A percentile compares a stretch with the other conserved stretches of the same genome.
phyloP scores from a whole-genome alignment of 2,329 filamentous ascomycete species.

The Xylariaceae sp. region DNA sequence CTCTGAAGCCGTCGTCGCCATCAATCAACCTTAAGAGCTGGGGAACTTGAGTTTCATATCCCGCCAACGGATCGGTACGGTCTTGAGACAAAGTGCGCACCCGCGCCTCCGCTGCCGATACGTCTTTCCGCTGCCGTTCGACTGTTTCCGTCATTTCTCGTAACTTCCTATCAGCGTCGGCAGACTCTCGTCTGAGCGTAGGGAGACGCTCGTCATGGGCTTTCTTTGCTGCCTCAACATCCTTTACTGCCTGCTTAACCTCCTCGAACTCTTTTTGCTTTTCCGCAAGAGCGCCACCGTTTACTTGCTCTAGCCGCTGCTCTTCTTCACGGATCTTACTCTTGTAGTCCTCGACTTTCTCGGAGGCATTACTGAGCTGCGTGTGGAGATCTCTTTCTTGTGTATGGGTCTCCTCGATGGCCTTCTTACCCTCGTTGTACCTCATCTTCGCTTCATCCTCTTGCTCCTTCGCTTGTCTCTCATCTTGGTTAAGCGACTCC shows the following conservation, averaged over 20 bases:
- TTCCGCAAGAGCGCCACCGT: conserved; percentile 68
- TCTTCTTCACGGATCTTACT: conserved; percentile 58
- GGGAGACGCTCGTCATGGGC: conserved; percentile 30
- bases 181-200: conserved; percentile 33
- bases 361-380: conserved; percentile 57
- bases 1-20: conserved; percentile 67
- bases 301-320: conserved; percentile 64
- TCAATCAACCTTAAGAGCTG: conserved; percentile 70
- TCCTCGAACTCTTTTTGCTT: conserved; percentile 63
- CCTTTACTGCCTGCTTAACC: conserved; percentile 53
- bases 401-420: conserved; percentile 56
- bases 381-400: conserved; percentile 68
- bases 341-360: conserved; percentile 49
- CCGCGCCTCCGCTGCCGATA: conserved; percentile 53
- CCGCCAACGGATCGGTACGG: conserved; percentile 61
- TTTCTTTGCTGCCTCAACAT: conserved; percentile 42
- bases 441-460: conserved; percentile 53
- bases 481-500: conserved; percentile 49
- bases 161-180: conserved; percentile 29
- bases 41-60: conserved; percentile 65
- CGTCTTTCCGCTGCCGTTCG: conserved; percentile 55
- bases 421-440: conserved; percentile 55
- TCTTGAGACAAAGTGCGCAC: conserved; percentile 58
- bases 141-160: conserved; percentile 37
- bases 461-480: conserved; percentile 49